These are phyloP conservation scores for Candida silvicultrix DNA, from an alignment of 805 yeast genomes.

Conservation along the genomic window DNA sequence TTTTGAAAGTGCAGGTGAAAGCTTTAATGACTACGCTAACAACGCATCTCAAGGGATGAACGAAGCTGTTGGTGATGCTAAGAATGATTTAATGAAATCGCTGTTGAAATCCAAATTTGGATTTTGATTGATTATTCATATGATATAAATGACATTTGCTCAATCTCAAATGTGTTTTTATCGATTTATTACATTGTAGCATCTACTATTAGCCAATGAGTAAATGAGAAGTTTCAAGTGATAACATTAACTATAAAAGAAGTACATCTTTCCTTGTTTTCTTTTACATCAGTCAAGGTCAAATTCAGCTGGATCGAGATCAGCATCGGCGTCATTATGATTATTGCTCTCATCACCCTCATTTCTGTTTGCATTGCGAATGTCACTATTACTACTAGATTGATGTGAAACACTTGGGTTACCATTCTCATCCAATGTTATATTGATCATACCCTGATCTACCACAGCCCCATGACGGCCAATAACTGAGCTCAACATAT, in stretches of 20 bases:
- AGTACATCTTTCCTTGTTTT: no score
- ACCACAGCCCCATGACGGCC: background rate
- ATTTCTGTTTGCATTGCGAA: background rate
- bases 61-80: slow-evolving; percentile 43
- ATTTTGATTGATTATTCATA: slow-evolving; percentile 21
- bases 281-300: background rate
- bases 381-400: background rate
- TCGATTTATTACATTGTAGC: no score
- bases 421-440: background rate
- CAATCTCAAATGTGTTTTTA: no score
- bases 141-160: no score
- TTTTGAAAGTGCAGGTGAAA: slow-evolving; percentile 46
- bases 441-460: background rate
- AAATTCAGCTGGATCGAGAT: background rate
- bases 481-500: background rate
- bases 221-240: no score
- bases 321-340: background rate
- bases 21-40: slow-evolving; percentile 51
- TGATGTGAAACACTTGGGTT: background rate
- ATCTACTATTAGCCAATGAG: no score
- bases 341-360: background rate
- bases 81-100: slow-evolving; percentile 43
- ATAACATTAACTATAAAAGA: no score
- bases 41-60: slow-evolving; percentile 46
- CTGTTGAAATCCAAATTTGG: slow-evolving; percentile 51